Conservation (phyloP, 2,329 filamentous ascomycete species). For the Pseudogymnoascus sp. region DNA sequence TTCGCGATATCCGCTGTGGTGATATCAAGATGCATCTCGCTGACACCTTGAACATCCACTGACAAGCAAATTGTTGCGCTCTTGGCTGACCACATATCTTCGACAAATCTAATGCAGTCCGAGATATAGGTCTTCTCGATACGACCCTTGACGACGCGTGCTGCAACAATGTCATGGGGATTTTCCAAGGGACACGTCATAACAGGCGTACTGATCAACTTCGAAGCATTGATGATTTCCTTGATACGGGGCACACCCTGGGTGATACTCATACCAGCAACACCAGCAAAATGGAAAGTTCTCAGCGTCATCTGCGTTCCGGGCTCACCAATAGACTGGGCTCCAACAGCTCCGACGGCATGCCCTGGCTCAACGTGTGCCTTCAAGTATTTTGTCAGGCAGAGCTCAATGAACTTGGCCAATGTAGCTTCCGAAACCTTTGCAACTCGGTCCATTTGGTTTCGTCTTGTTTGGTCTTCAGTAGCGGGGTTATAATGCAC, state of each 20-base stretch:
- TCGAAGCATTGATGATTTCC: conserved; percentile 98
- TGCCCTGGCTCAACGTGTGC: conserved; percentile 91
- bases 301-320: conserved; percentile 99
- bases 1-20: conserved; percentile 61
- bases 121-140: conserved; percentile 91
- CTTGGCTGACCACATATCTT: conserved; percentile 78
- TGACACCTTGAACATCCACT: conserved; percentile 70
- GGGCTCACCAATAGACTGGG: conserved; percentile 95
- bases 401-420: conserved; percentile 67
- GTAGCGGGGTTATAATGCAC: conserved; percentile 23
- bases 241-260: conserved; percentile 99
- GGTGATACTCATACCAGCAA: conserved; percentile 98
- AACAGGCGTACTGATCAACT: conserved; percentile 85
- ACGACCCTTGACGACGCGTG: conserved; percentile 82
- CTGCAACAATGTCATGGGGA: conserved; percentile 63
- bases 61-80: conserved; percentile 70
- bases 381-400: conserved; percentile 81
- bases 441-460: conserved; percentile 57
- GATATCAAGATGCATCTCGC: conserved; percentile 74
- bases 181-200: conserved; percentile 81
- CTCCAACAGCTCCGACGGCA: conserved; percentile 89
- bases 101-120: conserved; percentile 71
- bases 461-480: conserved; percentile 23
- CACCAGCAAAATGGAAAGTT: conserved; percentile 99
- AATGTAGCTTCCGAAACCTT: conserved; percentile 75